A percentile compares a stretch with the other conserved stretches of the same genome.
phyloP scores from a whole-genome alignment of 2,329 filamentous ascomycete species.

The Paracorniculantispora psalliotae region DNA sequence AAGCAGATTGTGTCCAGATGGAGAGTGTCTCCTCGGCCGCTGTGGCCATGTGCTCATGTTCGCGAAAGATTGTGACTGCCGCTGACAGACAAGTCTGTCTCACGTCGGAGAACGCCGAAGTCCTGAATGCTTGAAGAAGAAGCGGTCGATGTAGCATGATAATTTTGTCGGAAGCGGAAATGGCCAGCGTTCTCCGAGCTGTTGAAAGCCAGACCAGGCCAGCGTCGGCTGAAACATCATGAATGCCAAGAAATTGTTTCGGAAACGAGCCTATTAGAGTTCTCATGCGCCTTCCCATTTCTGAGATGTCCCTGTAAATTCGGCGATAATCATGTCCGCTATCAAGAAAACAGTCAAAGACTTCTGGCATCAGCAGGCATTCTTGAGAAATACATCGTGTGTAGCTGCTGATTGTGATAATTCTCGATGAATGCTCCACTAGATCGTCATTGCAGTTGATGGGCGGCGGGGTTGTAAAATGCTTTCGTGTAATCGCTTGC shows the following conservation, averaged over 20 bases:
- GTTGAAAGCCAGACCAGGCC: conserved; percentile 31
- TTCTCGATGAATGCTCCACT: conserved; percentile 1
- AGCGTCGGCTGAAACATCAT: background rate
- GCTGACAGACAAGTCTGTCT: conserved; percentile 31
- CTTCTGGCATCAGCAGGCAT: conserved; percentile 26
- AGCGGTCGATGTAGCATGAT: conserved; percentile 35
- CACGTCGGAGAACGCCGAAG: conserved; percentile 24
- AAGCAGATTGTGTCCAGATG: conserved; percentile 25
- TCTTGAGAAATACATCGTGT: conserved; percentile 24
- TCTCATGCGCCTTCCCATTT: conserved; percentile 14
- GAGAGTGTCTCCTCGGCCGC: conserved; percentile 16
- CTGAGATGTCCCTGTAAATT: background rate
- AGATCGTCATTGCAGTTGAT: conserved; percentile 27
- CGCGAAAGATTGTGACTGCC: conserved; percentile 29
- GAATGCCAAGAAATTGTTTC: conserved; percentile 21
- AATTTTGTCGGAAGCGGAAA: conserved; percentile 35
- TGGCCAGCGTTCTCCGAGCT: conserved; percentile 31
- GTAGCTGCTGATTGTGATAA: conserved; percentile 21
- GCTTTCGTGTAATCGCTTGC: conserved; percentile 25
- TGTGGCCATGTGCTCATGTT: conserved; percentile 19
- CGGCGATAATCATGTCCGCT: background rate
- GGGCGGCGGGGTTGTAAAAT: conserved; percentile 28
- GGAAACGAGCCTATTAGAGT: conserved; percentile 29
- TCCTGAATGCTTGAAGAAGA: conserved; percentile 28
- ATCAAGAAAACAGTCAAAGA: background rate